These are phyloP conservation scores for Oxytropis ochrocephala DNA, from an alignment of 306 rosid species.

Conservation along the genomic window DNA sequence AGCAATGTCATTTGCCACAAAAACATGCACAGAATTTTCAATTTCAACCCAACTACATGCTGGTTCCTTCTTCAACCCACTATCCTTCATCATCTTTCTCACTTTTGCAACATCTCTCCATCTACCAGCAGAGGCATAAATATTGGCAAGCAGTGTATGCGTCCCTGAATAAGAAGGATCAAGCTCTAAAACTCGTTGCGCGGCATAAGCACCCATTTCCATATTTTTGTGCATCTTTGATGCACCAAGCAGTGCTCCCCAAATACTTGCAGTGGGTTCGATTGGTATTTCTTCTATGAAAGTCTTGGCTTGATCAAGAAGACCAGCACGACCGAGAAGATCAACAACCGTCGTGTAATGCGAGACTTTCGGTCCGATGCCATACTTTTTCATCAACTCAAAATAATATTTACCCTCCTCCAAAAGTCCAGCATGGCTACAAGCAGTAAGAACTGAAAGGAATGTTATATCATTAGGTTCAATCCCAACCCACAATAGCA, in stretches of 20 bases:
- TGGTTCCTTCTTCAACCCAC: slow-evolving; percentile 45
- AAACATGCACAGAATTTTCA: slow-evolving; percentile 36
- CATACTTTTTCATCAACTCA: slow-evolving; percentile 33
- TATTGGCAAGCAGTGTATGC: slow-evolving; percentile 38
- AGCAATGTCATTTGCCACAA: slow-evolving; percentile 33
- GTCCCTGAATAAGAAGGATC: slow-evolving; percentile 45
- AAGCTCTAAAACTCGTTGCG: slow-evolving; percentile 38
- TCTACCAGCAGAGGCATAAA: slow-evolving; percentile 45
- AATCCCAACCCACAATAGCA: slow-evolving; percentile 27
- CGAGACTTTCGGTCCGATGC: slow-evolving; percentile 31
- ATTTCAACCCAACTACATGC: slow-evolving; percentile 59
- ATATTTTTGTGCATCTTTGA: slow-evolving; percentile 38
- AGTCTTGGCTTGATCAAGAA: slow-evolving; percentile 40
- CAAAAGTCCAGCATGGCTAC: slow-evolving; percentile 46
- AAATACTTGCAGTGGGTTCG: slow-evolving; percentile 35
- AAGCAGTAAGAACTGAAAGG: slow-evolving; percentile 43
- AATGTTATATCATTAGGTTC: slow-evolving; percentile 40
- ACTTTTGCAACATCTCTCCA: slow-evolving; percentile 44
- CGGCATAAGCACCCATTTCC: slow-evolving; percentile 40
- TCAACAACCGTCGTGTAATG: slow-evolving; percentile 38
- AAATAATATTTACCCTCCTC: slow-evolving; percentile 37
- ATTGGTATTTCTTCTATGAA: slow-evolving; percentile 38
- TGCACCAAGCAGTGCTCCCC: slow-evolving; percentile 51
- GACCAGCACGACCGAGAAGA: slow-evolving; percentile 51
- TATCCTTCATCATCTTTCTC: slow-evolving; percentile 35